Percentiles rank a stretch among this genome's conserved stretches.
Conservation (phyloP, 495 filamentous ascomycete genomes). For the Aspergillus leporis region DNA sequence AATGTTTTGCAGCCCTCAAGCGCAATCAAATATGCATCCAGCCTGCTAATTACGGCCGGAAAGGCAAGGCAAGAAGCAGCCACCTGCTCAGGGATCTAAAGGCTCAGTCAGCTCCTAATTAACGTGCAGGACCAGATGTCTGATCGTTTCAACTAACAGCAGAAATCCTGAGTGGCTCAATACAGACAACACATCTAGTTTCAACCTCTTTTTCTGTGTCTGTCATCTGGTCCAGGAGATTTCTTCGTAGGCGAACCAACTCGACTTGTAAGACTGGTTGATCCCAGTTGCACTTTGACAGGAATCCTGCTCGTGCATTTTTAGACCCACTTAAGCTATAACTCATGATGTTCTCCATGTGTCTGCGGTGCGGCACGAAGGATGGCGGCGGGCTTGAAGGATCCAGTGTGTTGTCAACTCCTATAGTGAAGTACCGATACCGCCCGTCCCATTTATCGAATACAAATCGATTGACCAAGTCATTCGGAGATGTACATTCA, state of each 20-base stretch:
- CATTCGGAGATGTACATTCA: constrained; percentile 51
- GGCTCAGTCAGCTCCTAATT: constrained; percentile 22
- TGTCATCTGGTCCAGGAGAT: constrained; percentile 68
- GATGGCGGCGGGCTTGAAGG: constrained; percentile 57
- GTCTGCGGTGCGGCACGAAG: constrained; percentile 46
- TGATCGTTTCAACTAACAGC: constrained; percentile 53
- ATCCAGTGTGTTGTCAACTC: constrained; percentile 36
- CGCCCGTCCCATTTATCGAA: constrained; percentile 73
- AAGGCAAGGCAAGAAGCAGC: constrained; percentile 70
- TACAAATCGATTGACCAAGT: constrained; percentile 65
- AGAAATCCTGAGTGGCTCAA: constrained; percentile 71
- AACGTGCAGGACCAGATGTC: neutral
- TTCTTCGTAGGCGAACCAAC: constrained; percentile 70
- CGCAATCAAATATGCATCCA: constrained; percentile 81
- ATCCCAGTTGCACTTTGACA: constrained; percentile 49
- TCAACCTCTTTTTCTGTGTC: constrained; percentile 50
- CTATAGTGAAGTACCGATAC: constrained; percentile 48
- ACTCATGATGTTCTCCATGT: constrained; percentile 63
- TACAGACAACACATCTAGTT: constrained; percentile 49
- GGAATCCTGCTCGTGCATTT: constrained; percentile 46
- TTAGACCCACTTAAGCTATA: constrained; percentile 62
- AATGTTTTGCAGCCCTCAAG: constrained; percentile 67
- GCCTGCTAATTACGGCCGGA: constrained; percentile 78
- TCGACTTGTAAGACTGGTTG: constrained; percentile 82
- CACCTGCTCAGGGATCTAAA: constrained; percentile 62